Percentiles rank a stretch among this genome's conserved stretches.
Evolutionary conservation across 202 grass and related monocot genomes (phyloP).

Genomic region (Schoenoplectus tabernaemontani): DNA sequence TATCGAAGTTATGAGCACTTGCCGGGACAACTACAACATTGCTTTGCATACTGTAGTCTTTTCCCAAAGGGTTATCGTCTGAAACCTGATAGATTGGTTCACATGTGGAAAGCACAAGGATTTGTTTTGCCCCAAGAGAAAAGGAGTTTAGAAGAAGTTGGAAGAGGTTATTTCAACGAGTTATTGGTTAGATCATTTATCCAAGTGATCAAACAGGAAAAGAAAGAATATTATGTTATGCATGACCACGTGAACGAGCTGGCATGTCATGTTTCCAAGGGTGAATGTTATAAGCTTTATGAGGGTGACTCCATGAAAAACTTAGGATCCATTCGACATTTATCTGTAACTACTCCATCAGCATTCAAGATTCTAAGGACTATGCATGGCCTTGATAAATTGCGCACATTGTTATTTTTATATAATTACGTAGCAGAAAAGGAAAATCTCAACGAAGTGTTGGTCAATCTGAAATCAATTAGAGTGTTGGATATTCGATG

Average conservation of each 20-base stretch:
- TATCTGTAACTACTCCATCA: slow-evolving; percentile 15
- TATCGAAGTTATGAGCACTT: neutral
- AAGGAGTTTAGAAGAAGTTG: slow-evolving; percentile 20
- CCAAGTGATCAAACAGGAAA: slow-evolving; percentile 19
- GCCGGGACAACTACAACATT: neutral
- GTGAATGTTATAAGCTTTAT: slow-evolving; percentile 27
- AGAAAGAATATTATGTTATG: slow-evolving; percentile 35
- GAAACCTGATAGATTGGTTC: slow-evolving; percentile 25
- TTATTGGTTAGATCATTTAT: slow-evolving; percentile 42
- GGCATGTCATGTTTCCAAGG: slow-evolving; percentile 29
- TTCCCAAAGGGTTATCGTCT: slow-evolving; percentile 45
- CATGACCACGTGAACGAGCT: slow-evolving; percentile 46
- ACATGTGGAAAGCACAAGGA: slow-evolving; percentile 47
- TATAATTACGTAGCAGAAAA: fast-evolving
- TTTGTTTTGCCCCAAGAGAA: slow-evolving; percentile 23
- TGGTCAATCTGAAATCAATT: neutral
- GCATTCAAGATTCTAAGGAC: neutral
- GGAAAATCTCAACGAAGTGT: neutral
- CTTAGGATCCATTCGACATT: slow-evolving; percentile 27
- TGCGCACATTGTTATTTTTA: neutral
- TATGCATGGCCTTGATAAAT: neutral
- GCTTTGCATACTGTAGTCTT: slow-evolving; percentile 47
- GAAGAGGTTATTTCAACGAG: slow-evolving; percentile 32
- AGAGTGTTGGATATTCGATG: neutral
- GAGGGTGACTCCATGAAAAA: neutral